These are phyloP conservation scores for Diaporthe australafricana DNA, from an alignment of 2,329 filamentous ascomycete genomes.

Conservation along the genomic window DNA sequence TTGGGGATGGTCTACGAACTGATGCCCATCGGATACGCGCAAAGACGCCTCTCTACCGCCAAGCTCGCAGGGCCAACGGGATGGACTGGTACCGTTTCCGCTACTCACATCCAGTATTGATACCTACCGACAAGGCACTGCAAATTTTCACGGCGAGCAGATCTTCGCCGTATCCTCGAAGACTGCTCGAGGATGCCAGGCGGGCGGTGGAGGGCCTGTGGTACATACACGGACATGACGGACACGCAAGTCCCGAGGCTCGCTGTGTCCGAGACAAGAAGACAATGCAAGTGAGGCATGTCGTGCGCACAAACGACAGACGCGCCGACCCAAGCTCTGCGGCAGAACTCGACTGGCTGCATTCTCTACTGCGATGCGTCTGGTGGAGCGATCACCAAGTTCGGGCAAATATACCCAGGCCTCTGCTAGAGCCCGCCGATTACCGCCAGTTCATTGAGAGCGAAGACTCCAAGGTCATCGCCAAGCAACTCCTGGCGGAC, in stretches of 20 bases:
- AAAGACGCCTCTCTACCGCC: background rate
- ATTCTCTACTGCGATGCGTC: background rate
- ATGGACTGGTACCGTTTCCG: slow-evolving; percentile 10
- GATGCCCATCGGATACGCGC: background rate
- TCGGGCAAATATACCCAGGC: too few relatives aligned
- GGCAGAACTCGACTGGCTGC: background rate
- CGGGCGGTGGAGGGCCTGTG: slow-evolving; percentile 2
- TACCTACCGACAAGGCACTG: slow-evolving; percentile 9
- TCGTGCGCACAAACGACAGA: background rate
- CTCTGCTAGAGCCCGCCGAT: background rate
- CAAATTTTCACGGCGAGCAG: background rate
- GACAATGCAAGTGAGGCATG: background rate
- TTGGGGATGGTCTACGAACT: background rate
- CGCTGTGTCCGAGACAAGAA: slow-evolving; percentile 6
- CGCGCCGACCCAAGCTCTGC: background rate
- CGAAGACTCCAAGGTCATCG: background rate
- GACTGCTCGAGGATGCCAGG: background rate
- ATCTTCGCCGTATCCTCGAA: background rate
- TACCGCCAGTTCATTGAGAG: background rate
- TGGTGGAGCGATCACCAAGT: background rate
- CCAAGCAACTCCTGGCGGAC: background rate
- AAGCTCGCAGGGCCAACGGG: background rate
- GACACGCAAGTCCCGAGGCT: background rate
- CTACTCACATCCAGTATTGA: background rate
- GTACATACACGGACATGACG: background rate